Percentiles rank a stretch among this genome's conserved stretches.
Conservation (phyloP, 169 alveolate species). For the Plasmodium billcollinsi region DNA sequence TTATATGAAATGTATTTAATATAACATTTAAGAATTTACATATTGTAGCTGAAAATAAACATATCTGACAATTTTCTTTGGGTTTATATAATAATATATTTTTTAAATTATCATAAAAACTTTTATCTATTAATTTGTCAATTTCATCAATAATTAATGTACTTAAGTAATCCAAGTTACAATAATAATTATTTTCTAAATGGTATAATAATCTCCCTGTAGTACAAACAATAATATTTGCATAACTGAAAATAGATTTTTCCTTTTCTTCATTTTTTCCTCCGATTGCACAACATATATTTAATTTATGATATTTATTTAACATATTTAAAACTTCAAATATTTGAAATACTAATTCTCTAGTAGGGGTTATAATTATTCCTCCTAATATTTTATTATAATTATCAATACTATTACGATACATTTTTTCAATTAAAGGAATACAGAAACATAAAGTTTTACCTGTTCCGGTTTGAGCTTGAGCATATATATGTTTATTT, state of each 20-base stretch:
- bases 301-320: conserved; percentile 91
- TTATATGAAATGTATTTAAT: conserved; percentile 57
- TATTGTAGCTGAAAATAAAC: conserved; percentile 67
- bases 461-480: conserved; percentile 99
- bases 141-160: conserved; percentile 64
- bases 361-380: conserved; percentile 97
- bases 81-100: conserved; percentile 61
- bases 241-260: conserved; percentile 87
- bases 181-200: conserved; percentile 77
- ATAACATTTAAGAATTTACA: conserved; percentile 60
- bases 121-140: conserved; percentile 73
- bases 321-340: conserved; percentile 94
- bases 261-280: conserved; percentile 92
- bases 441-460: conserved; percentile 96
- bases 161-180: conserved; percentile 70
- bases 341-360: conserved; percentile 97
- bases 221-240: conserved; percentile 97
- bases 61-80: conserved; percentile 66
- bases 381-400: conserved; percentile 87
- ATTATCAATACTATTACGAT: conserved; percentile 96
- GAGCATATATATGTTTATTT: conserved; percentile 73
- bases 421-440: conserved; percentile 94
- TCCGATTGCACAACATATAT: conserved; percentile 92
- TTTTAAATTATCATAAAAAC: conserved; percentile 73
- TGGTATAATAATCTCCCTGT: conserved; percentile 96